Base-by-base conservation (phyloP, 805 yeast genomes). In the Clavispora carvajalis region DNA sequence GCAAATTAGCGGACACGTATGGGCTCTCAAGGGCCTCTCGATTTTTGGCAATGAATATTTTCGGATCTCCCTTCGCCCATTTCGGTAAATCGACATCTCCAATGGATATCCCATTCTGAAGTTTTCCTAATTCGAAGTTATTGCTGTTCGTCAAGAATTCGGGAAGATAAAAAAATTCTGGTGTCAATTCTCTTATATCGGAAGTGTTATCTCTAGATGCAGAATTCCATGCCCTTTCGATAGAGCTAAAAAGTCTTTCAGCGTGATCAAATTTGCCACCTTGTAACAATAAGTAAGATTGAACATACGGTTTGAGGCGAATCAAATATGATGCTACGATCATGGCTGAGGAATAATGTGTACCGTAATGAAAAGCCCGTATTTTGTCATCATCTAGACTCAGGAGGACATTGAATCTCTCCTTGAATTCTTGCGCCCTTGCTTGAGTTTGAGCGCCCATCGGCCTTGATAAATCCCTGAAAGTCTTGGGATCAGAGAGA, bases 291-390 rank as follows among this genome's bases (percentile, higher is more conserved):
- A 86, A 60, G 53, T 84, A 87, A 0, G 95, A 82, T 39, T 84
- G 85, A 2, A 84, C 91, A 60, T 79, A 85, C 0, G 96, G 96
- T 46, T 81, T 76, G 19, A 88, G 51, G 36, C 96, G 68, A 28
- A 88, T 85, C 47, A 88, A 59, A 51, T 76, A 88, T 0, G 93
- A 83, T 0, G 95, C 74, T 2, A 87, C 95, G 54, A 88, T 87
- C 96, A 88, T 89, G 0, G 96, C 95, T 0, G 95, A 85, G 0
- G 95, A 87, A 56, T 88, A 88, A 58, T 88, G 96, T 0, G 96
- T 89, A 2, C 96, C 96, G 54, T 88, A 88, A 57, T 88, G 95
- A 59, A 88, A 88, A 0, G 95, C 85, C 0, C 89, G 88, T 0
- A 87, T 68, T 16, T 51, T 44, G 0, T 61, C 67, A 47, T 83